Conservation (phyloP, 306 rosid species). For the Malus asiatica region DNA sequence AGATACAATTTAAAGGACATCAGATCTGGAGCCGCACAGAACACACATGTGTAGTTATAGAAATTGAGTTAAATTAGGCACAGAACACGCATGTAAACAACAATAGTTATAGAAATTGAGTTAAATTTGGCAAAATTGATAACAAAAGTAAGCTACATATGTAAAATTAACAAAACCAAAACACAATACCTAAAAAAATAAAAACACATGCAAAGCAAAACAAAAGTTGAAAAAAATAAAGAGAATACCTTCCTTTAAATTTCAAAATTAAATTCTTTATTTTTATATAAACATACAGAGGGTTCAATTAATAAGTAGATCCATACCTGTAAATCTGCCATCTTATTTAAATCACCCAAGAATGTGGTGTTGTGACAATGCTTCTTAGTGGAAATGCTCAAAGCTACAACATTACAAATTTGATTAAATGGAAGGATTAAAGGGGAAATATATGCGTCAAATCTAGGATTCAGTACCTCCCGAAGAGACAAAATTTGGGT, state of each 20-base stretch:
- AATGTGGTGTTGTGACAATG: not conserved
- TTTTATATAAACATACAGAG: not conserved
- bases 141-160: too few species aligned
- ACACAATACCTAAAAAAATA: too few species aligned
- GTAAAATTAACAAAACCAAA: too few species aligned
- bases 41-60: too few species aligned
- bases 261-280: not conserved
- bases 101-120: too few species aligned
- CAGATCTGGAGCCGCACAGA: too few species aligned
- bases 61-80: too few species aligned
- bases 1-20: too few species aligned
- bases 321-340: not conserved
- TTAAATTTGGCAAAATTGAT: too few species aligned
- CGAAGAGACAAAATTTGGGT: constrained; percentile 19
- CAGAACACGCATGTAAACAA: too few species aligned
- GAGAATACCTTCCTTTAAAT: not conserved
- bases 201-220: not conserved
- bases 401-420: not conserved
- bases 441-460: not conserved
- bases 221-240: not conserved
- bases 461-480: constrained; percentile 8
- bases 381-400: not conserved
- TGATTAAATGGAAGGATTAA: not conserved
- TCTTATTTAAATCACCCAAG: not conserved
- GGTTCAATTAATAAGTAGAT: not conserved